phyloP scores from a whole-genome alignment of 768 basidiomycete species.

The Hygrophorus pudorinus region DNA sequence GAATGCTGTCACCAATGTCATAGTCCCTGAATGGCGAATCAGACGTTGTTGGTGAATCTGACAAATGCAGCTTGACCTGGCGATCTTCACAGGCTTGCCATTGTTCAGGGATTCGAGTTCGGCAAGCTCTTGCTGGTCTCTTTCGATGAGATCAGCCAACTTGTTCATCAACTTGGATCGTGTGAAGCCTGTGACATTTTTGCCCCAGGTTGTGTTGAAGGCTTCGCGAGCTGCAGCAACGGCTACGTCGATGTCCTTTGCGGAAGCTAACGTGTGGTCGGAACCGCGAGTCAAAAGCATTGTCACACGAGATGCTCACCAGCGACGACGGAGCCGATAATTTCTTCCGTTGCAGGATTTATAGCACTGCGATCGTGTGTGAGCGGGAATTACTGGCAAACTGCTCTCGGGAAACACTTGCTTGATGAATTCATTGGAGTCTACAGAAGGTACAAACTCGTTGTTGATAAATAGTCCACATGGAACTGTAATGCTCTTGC shows the following conservation, averaged over 20 bases:
- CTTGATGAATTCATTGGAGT: constrained; percentile 57
- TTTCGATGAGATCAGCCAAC: constrained; percentile 84
- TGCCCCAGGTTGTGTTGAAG: constrained; percentile 82
- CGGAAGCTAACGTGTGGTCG: constrained; percentile 35
- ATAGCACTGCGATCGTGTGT: constrained; percentile 36
- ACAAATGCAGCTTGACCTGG: constrained; percentile 18
- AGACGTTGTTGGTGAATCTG: neutral
- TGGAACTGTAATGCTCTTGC: constrained; percentile 50
- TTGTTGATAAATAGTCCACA: constrained; percentile 91
- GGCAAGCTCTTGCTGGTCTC: constrained; percentile 71
- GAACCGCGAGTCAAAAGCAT: neutral
- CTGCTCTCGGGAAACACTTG: constrained; percentile 22
- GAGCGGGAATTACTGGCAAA: too few species aligned
- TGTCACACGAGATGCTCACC: constrained; percentile 18
- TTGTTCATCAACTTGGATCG: constrained; percentile 74
- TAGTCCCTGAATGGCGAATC: constrained; percentile 43
- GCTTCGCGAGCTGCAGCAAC: constrained; percentile 77
- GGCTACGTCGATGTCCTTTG: constrained; percentile 73
- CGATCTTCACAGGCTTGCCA: constrained; percentile 71
- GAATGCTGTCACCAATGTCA: constrained; percentile 70
- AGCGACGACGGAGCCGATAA: constrained; percentile 58
- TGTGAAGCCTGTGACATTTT: constrained; percentile 78
- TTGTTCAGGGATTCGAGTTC: constrained; percentile 84
- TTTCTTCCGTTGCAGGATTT: constrained; percentile 75
- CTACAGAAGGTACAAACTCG: constrained; percentile 71